Evolutionary conservation across 2,329 filamentous ascomycete genomes (phyloP), one percentile per base, ranked within the genome.

Genomic region (Colletotrichum sp.): DNA sequence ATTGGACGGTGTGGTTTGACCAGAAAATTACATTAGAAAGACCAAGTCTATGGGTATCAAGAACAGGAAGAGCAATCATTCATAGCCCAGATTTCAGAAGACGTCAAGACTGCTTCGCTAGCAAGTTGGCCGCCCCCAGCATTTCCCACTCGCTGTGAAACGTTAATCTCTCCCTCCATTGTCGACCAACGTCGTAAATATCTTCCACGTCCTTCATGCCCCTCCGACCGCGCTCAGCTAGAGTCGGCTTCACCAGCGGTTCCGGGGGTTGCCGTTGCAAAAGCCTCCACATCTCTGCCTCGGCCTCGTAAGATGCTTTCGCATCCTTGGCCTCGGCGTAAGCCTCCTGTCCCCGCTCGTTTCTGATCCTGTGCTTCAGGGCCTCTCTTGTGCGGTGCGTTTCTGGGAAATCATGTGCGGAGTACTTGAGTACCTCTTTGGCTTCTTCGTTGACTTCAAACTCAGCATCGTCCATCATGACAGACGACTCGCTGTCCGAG

Each of bases 141-240:
- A 78, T 80, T 78, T 90, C 88, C 88, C 88, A 90, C 68, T 88
- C 85, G 71, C 83, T 84, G 36, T 80, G 80, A 67, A 84, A 87
- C 12, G 80, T 79, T 32, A 86, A 77, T 68, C 79, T 82, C 9
- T 80, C 80, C 64, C 85, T 83, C 88, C 89, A 89, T 60, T 85
- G 80, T 63, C 80, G 76, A 24, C 84, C 82, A 32, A 83, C 79
- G 6, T 85, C 82, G 65, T 85, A 84, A 32, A 86, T 76, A 34
- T 83, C 82, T 71, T 85, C 84, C 8, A 87, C 80, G 6, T 82
- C 81, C 66, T 81, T 63, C 18, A 79, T 83, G 15, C 80, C 82
- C 39, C 81, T 80, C 32, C 79, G 78, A 28, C 81, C 44, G 16
- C 77, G 79, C 6, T 81, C 82, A 2, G 82, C 81, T 24, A 83